Base-by-base conservation (phyloP, 164 flowering plant genomes). In the Piper longum region DNA sequence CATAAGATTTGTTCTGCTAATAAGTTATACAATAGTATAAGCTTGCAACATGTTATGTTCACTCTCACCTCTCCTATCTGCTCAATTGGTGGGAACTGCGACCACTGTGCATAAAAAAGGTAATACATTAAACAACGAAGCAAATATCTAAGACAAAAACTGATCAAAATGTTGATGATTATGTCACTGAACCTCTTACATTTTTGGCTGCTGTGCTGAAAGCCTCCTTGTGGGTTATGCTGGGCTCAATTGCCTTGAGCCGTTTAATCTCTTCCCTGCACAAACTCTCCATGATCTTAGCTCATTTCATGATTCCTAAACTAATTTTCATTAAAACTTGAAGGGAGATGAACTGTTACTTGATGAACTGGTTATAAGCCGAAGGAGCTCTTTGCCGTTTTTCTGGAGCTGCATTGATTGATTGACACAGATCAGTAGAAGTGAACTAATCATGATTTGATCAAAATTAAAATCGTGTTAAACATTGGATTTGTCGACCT, bases 171-270 rank as follows among this genome's bases (percentile, higher is more conserved):
- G 48, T 44, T 44, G 7, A 6, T 44, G 0, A 5, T 6, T 44
- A 1, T 44, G 11, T 63, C 86, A 69, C 66, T 87, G 14, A 48
- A 48, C 3, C 8, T 48, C 52, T 48, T 48, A 48, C 96, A 83
- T 88, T 87, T 75, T 91, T 91, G 7, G 98, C 86, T 71, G 98
- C 96, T 58, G 83, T 74, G 67, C 95, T 85, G 70, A 91, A 91
- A 52, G 98, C 96, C 70, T 86, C 87, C 71, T 83, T 88, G 80
- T 91, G 96, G 63, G 85, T 74, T 78, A 91, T 85, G 66, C 67
- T 77, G 56, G 96, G 95, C 68, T 85, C 74, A 69, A 66, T 76
- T 65, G 78, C 73, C 77, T 91, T 91, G 18, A 91, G 84, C 80
- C 96, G 88, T 61, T 72, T 74, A 71, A 91, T 91, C 78, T 91